Evolutionary conservation across 228 moss, liverwort and hornwort species (phyloP), one percentile per base, ranked within the genome.

Genomic region (Sphagnum fallax): DNA sequence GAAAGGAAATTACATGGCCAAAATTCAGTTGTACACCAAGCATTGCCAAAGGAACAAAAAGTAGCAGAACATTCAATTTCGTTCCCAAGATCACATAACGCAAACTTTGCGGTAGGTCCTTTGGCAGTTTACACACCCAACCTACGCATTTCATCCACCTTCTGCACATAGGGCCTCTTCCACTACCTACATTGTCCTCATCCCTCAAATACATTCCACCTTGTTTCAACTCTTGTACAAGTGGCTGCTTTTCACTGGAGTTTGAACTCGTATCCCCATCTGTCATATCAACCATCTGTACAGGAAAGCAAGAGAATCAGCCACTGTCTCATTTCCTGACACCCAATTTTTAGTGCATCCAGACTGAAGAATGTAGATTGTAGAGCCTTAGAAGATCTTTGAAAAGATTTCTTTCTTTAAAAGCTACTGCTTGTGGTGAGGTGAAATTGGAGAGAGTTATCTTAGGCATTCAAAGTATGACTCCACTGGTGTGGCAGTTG

Each of bases 41-140:
- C 49, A 93, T 73, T 47, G 91, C 84, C 47, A 93, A 49, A 47
- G 96, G 96, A 50, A 96, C 84, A 15, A 71, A 69, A 0, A 89
- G 72, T 10, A 96, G 74, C 47, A 96, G 75, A 69, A 73, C 67
- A 49, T 89, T 88, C 10, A 96, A 74, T 68, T 83, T 93, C 18
- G 96, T 76, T 67, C 93, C 89, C 32, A 79, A 90, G 66, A 91
- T 67, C 52, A 91, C 86, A 76, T 85, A 72, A 5, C 60, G 55
- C 55, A 63, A 68, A 50, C 89, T 81, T 63, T 51, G 73, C n/a
- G n/a, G 16, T 14, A 76, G 7, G 66, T 57, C 69, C 16, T 62
- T 53, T 5, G 78, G 76, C 65, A 84, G 53, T 47, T 78, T 76
- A 5, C 50, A 13, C 15, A 81, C 75, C 74, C 61, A 58, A 58